Evolutionary conservation across 2,329 filamentous ascomycete species (phyloP).

Genomic region (Westerdykella aurantiaca): DNA sequence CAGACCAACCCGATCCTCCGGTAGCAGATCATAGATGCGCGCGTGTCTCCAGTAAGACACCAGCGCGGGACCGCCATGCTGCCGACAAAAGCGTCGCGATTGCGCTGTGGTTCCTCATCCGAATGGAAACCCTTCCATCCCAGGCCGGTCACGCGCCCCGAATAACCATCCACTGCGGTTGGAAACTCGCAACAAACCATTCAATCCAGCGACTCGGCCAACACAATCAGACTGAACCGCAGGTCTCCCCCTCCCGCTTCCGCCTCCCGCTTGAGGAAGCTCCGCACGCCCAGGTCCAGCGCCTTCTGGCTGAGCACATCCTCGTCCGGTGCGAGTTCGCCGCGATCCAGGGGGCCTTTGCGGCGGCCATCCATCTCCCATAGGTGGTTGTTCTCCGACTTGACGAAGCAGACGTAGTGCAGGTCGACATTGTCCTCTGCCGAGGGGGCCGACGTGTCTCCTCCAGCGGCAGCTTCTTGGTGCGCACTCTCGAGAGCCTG

Average conservation of each 20-base stretch:
- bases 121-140: no score
- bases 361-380: conserved; percentile 77
- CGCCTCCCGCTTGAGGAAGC: conserved; percentile 54
- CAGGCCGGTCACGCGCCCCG: no score
- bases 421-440: conserved; percentile 81
- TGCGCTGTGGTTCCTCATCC: no score
- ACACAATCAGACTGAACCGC: conserved; percentile 58
- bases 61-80: no score
- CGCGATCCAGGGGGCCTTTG: conserved; percentile 66
- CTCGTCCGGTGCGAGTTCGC: conserved; percentile 38
- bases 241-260: conserved; percentile 52
- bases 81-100: no score
- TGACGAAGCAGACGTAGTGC: conserved; percentile 94
- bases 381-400: conserved; percentile 60
- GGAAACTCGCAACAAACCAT: background rate
- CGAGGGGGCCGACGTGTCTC: conserved; percentile 71
- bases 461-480: conserved; percentile 65
- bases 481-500: conserved; percentile 72
- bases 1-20: no score
- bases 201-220: conserved; percentile 52
- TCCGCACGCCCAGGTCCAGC: conserved; percentile 61
- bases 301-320: conserved; percentile 62
- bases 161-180: no score
- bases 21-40: no score
- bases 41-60: no score